Conservation (phyloP, 768 basidiomycete species). For the Chalciporus pseudorubinellus region DNA sequence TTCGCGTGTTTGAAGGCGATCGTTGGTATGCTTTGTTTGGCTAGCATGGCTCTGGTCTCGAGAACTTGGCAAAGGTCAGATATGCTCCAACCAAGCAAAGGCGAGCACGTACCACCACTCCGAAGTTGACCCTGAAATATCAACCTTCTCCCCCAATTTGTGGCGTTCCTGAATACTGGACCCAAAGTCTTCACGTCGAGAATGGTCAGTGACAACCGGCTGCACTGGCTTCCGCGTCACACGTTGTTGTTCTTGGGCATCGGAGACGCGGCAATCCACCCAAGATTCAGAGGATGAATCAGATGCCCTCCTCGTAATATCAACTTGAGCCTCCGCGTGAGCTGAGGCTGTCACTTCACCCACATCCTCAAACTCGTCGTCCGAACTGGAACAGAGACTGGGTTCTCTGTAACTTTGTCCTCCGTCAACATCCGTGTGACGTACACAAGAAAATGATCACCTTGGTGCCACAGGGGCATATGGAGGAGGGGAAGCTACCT, state of each 20-base stretch:
- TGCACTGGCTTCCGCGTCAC: not conserved
- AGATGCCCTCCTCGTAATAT: not conserved
- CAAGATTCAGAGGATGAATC: not conserved
- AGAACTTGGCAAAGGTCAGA: slow-evolving; percentile 8
- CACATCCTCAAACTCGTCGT: not conserved
- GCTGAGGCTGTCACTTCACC: not conserved
- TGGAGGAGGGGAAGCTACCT: not conserved
- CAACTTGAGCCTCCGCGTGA: not conserved
- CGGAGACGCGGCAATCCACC: not conserved
- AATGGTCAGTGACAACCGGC: not conserved
- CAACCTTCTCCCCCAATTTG: not conserved
- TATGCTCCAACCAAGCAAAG: not conserved
- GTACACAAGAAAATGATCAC: not conserved
- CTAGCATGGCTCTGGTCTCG: not conserved
- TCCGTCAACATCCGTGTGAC: too few relatives aligned
- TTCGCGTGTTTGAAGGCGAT: not conserved
- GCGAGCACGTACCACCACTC: slow-evolving; percentile 5
- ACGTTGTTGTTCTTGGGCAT: not conserved
- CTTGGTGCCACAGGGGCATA: not conserved
- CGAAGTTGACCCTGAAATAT: not conserved
- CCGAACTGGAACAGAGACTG: not conserved
- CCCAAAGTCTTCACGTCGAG: not conserved
- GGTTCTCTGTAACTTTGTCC: not conserved
- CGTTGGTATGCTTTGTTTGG: not conserved
- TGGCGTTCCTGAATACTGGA: not conserved